Base-by-base conservation (phyloP, 2,329 filamentous ascomycete species). In the Aspergillus latus region DNA sequence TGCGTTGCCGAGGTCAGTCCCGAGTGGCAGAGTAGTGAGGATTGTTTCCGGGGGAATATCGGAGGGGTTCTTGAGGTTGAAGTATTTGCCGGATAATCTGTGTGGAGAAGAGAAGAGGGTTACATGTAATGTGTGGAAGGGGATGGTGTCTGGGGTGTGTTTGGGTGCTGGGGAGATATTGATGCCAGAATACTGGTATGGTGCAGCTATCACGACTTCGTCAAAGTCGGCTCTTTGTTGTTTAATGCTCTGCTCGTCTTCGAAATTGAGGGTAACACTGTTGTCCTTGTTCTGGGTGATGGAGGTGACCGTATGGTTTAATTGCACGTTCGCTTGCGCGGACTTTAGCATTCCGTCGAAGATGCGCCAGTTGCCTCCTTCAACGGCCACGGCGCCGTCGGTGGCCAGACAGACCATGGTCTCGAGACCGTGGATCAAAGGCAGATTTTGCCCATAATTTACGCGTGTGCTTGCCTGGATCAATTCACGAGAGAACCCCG, bases 401-500 rank as follows among this genome's bases (percentile, higher is more conserved):
- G 92, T 89, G 2, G 92, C 89, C 85, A 97, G 90, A 43, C 92
- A 93, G 2, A 95, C 88, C 88, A 97, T 91, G 1, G 92, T 86
- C 66, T 95, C 91, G 1, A 99, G 76, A 0, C 91, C 94, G 67
- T 97, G 92, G 47, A 97, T 94, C 36, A 85, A 78, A n/a, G 80
- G 83, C 10, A 97, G 74, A 64, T 97, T 97, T 48, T 92, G 90
- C 0, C 89, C 94, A 74, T 97, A 99, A 73, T 97, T 97, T 61
- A 97, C 93, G 16, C 94, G 83, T 0, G 94, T 97, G 56, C 87
- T 89, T 1, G 93, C 90, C 74, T 97, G 93, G 28, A 97, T 85
- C 47, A 99, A 84, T 49, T 99, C 90, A 11, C 84, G 83, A 0
- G 87, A 80, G 69, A 96, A 97, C 0, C 78, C 70, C 0, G 80